phyloP scores from a whole-genome alignment of 2,329 filamentous ascomycete genomes.

The Diaporthe sp. region DNA sequence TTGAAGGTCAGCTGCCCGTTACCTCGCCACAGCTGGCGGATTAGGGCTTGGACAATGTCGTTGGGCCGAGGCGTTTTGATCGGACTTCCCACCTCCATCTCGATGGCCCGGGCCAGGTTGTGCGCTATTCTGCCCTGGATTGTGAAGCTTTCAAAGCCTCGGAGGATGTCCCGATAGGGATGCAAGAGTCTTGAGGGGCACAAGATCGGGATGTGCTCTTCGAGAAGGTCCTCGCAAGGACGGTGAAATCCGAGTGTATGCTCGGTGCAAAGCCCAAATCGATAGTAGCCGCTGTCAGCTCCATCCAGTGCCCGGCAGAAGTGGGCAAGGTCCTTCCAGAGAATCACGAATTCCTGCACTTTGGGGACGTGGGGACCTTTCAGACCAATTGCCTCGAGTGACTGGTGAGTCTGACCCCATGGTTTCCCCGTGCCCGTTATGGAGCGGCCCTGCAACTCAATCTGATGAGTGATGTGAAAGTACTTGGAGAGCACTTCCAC shows the following conservation, averaged over 20 bases:
- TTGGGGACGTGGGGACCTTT: not conserved
- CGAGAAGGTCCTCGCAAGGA: not conserved
- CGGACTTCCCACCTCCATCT: not conserved
- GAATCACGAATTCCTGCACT: not conserved
- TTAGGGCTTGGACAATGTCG: not conserved
- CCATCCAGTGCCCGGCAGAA: slow-evolving; percentile 1
- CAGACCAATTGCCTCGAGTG: not conserved
- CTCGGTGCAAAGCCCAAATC: slow-evolving; percentile 1
- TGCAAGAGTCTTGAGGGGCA: not conserved
- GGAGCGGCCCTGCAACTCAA: not conserved
- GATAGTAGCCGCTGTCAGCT: not conserved
- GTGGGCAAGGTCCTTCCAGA: not conserved
- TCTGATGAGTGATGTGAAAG: not conserved
- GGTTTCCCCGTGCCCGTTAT: not conserved
- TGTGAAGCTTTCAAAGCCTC: not conserved
- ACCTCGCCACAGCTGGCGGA: not conserved
- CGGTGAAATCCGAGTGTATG: not conserved
- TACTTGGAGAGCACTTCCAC: not conserved
- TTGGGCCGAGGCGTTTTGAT: not conserved
- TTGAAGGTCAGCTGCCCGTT: not conserved
- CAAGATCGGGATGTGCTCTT: not conserved
- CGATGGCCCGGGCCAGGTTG: not conserved
- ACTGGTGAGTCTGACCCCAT: not conserved
- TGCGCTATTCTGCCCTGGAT: not conserved
- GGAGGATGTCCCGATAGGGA: not conserved